Percentiles rank a stretch among this genome's conserved stretches.
phyloP scores from a whole-genome alignment of 192 early-diverging fungal species.

The Linnemannia schmuckeri region DNA sequence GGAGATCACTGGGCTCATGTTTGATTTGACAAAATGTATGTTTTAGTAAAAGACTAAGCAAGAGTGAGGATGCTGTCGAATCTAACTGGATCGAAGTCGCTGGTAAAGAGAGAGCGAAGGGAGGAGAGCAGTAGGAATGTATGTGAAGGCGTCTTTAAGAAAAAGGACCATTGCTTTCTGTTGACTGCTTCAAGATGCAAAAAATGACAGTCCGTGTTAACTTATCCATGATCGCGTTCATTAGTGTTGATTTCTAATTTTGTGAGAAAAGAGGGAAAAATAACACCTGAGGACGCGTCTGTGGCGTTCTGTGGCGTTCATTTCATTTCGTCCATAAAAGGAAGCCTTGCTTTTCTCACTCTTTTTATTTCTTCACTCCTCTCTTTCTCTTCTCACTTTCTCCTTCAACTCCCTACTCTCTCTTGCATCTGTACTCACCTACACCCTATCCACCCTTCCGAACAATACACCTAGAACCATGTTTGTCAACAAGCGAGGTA shows the following conservation, averaged over 20 bases:
- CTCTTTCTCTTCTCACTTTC: not conserved
- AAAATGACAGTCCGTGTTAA: not conserved
- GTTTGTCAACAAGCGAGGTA: conserved; percentile 54
- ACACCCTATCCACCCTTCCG: not conserved
- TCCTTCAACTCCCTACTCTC: not conserved
- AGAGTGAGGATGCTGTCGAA: too few species aligned
- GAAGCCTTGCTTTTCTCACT: not conserved
- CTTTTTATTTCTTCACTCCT: not conserved
- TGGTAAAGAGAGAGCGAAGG: too few species aligned
- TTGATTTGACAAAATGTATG: too few species aligned
- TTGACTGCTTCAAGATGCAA: too few species aligned
- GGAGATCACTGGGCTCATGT: not conserved
- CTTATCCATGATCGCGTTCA: conserved; percentile 1
- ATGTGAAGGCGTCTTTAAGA: too few species aligned
- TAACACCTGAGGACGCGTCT: conserved; percentile 8
- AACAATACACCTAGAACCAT: not conserved
- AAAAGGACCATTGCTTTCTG: too few species aligned
- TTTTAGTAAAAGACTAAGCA: too few species aligned
- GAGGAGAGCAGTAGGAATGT: too few species aligned
- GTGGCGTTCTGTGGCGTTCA: not conserved
- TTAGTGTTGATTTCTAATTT: not conserved
- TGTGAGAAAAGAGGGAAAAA: not conserved
- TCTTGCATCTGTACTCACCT: not conserved
- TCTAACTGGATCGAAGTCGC: too few species aligned
- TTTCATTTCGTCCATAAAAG: conserved; percentile 25